These are phyloP conservation scores for Cucumis variabilis DNA, from an alignment of 331 rosid species.

Conservation along the genomic window DNA sequence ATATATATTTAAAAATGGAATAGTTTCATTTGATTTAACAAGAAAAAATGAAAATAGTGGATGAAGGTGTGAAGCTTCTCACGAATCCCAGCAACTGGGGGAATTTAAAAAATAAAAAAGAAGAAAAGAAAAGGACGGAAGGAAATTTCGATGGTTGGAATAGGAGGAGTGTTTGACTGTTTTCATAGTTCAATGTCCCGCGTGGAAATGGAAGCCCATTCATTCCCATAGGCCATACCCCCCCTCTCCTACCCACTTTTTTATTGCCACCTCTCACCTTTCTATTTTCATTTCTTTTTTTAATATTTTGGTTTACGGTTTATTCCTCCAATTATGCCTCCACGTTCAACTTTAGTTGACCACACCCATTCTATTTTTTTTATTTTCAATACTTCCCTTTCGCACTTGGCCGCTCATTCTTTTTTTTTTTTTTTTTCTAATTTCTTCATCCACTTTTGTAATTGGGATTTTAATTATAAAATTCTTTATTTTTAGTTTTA, in stretches of 20 bases:
- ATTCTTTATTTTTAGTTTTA: background rate
- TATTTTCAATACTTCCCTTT: background rate
- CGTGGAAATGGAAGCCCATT: constrained; percentile 17
- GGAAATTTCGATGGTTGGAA: constrained; percentile 26
- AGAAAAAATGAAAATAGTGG: background rate
- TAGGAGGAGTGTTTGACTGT: constrained; percentile 9
- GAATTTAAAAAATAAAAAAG: background rate
- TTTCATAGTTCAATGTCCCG: constrained; percentile 6
- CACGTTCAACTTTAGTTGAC: background rate
- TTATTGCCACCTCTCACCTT: constrained; percentile 3
- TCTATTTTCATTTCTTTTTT: background rate
- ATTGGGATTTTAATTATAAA: background rate
- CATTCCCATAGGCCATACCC: background rate
- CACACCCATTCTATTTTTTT: background rate
- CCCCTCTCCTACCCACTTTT: background rate
- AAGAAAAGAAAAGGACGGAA: background rate
- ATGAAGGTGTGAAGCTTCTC: constrained; percentile 25
- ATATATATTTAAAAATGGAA: background rate
- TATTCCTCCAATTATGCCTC: constrained; percentile 30
- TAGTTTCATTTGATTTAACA: background rate
- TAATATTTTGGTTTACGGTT: background rate
- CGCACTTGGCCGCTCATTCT: background rate
- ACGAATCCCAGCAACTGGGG: constrained; percentile 17
- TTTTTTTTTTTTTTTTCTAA: background rate
- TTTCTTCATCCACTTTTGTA: background rate